phyloP scores from a whole-genome alignment of 2,329 filamentous ascomycete species.

The Arthrobotrys entomopaga region DNA sequence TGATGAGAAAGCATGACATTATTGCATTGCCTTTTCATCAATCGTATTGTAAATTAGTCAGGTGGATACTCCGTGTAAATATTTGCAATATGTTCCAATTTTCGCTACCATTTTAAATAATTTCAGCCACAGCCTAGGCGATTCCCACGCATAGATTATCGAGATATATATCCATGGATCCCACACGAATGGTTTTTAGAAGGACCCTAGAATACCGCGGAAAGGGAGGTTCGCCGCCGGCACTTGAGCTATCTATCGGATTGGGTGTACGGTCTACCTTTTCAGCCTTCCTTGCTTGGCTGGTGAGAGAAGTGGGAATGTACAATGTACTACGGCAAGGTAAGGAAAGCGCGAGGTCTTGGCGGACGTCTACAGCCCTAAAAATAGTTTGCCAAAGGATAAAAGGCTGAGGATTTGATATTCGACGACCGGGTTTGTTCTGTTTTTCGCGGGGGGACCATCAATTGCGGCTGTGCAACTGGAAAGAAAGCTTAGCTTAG shows the following conservation, averaged over 20 bases:
- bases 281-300: conserved; percentile 49
- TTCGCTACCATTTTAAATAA: no score
- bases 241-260: no score
- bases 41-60: conserved; percentile 1
- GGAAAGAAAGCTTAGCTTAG: neutral
- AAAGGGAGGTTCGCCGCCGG: no score
- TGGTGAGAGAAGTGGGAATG: neutral
- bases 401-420: conserved; percentile 35
- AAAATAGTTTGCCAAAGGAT: conserved; percentile 47
- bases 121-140: no score
- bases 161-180: no score
- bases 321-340: conserved; percentile 8
- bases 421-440: conserved; percentile 30
- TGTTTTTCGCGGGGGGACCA: conserved; percentile 9
- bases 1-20: neutral
- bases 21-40: neutral
- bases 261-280: conserved; percentile 1
- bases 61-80: conserved; percentile 1
- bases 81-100: neutral
- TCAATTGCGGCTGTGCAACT: conserved; percentile 48
- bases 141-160: neutral
- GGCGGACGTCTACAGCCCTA: conserved; percentile 50
- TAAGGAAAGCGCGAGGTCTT: conserved; percentile 21
- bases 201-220: no score
- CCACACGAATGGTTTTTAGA: no score